Conservation (phyloP, 345 rosid genomes). For the Eucalyptus coolabah region DNA sequence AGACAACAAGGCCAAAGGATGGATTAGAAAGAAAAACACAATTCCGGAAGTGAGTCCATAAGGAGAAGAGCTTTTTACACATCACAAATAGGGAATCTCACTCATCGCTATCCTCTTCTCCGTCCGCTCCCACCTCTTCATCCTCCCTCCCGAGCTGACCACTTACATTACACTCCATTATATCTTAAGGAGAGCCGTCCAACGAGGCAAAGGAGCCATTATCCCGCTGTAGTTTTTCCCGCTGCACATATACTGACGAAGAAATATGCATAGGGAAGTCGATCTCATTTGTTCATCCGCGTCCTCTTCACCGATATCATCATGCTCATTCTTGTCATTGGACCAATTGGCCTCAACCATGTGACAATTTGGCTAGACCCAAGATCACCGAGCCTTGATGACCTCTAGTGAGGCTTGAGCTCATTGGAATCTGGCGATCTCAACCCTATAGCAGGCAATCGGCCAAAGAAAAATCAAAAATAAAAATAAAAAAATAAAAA, state of each 20-base stretch:
- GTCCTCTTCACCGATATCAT: slow-evolving; percentile 19
- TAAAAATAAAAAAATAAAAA: too few relatives aligned
- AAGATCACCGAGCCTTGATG: too few relatives aligned
- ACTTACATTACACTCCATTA: slow-evolving; percentile 33
- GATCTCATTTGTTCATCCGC: slow-evolving; percentile 12
- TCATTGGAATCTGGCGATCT: too few relatives aligned
- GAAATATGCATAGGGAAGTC: slow-evolving; percentile 30
- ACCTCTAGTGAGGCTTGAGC: too few relatives aligned
- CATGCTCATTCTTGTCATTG: slow-evolving; percentile 29
- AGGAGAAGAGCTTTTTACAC: neutral
- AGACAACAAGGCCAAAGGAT: neutral
- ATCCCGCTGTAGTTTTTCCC: slow-evolving; percentile 64
- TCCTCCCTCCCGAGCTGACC: slow-evolving; percentile 50
- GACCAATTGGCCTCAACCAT: slow-evolving; percentile 88
- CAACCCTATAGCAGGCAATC: too few relatives aligned
- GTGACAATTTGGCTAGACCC: slow-evolving; percentile 30
- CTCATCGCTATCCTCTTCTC: slow-evolving; percentile 1
- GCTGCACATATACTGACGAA: slow-evolving; percentile 38
- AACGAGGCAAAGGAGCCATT: slow-evolving; percentile 52
- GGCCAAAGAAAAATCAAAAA: too few relatives aligned
- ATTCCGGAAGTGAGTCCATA: neutral
- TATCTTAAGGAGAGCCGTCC: slow-evolving; percentile 6
- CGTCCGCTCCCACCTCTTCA: slow-evolving; percentile 1
- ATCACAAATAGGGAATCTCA: neutral
- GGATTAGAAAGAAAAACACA: neutral